Percentiles rank a stretch among this genome's conserved stretches.
These are phyloP conservation scores for Knoxdaviesia proteae DNA, from an alignment of 2,329 filamentous ascomycete species.

Conservation along the genomic window DNA sequence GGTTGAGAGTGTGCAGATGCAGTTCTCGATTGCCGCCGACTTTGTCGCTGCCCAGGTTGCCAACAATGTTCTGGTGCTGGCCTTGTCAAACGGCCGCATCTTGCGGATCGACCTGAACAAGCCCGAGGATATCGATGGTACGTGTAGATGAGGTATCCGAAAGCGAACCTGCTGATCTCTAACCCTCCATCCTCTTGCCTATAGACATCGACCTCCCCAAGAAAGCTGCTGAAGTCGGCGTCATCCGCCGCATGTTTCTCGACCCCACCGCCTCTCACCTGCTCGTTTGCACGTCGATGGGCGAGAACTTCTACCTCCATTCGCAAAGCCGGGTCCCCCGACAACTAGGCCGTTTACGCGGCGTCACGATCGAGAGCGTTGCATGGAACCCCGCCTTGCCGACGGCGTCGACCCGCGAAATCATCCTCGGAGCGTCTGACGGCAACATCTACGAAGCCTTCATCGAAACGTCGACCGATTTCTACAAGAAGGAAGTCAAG, in stretches of 20 bases:
- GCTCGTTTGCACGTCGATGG: conserved; percentile 71
- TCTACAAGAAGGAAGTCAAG: conserved; percentile 87
- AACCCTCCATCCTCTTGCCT: not conserved
- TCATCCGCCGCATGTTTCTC: conserved; percentile 91
- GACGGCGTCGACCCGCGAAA: conserved; percentile 85
- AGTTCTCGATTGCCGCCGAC: conserved; percentile 84
- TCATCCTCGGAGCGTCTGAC: conserved; percentile 76
- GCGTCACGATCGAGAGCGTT: conserved; percentile 70
- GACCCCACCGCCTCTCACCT: conserved; percentile 92
- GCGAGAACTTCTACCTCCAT: conserved; percentile 96
- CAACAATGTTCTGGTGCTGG: conserved; percentile 88
- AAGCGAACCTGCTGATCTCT: too few species aligned
- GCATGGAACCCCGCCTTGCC: conserved; percentile 90
- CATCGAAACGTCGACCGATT: conserved; percentile 84
- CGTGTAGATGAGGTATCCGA: conserved; percentile 4
- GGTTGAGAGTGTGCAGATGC: conserved; percentile 75
- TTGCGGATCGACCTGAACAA: conserved; percentile 85
- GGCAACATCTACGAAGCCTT: conserved; percentile 90
- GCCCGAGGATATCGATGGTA: conserved; percentile 85
- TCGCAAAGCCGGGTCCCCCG: conserved; percentile 82
- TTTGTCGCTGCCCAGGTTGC: conserved; percentile 94
- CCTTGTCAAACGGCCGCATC: conserved; percentile 79
- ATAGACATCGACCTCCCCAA: conserved; percentile 92
- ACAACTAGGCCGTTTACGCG: conserved; percentile 59
- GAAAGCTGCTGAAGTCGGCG: conserved; percentile 71